Evolutionary conservation across 257 asterid species (phyloP).

Genomic region (Haberlea rhodopensis): DNA sequence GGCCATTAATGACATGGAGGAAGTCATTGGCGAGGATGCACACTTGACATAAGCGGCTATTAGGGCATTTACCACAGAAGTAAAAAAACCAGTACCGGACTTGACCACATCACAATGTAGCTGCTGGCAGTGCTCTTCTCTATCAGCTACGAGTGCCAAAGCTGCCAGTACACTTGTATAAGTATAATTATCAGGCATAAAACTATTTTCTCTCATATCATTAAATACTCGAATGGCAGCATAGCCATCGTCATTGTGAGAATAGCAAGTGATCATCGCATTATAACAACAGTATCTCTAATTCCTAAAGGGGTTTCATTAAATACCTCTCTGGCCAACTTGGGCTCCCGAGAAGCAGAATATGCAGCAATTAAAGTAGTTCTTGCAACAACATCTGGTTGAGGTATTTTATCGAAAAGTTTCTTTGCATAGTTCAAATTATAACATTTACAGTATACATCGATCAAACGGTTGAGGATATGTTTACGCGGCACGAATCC

Average conservation of each 20-base stretch:
- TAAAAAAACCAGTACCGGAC: constrained; percentile 44
- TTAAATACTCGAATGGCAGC: no score
- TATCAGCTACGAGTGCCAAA: constrained; percentile 53
- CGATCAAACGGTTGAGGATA: constrained; percentile 57
- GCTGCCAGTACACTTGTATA: constrained; percentile 58
- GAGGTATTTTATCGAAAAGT: constrained; percentile 63
- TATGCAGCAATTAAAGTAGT: constrained; percentile 63
- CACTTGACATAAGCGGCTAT: constrained; percentile 63
- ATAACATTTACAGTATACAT: constrained; percentile 46
- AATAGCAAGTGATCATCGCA: constrained; percentile 64
- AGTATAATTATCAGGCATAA: constrained; percentile 50
- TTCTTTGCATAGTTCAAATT: constrained; percentile 44
- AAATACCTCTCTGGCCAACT: constrained; percentile 43
- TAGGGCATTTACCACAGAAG: constrained; percentile 62
- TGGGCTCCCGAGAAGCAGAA: constrained; percentile 46
- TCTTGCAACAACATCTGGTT: constrained; percentile 62
- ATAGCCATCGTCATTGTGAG: constrained; percentile 57
- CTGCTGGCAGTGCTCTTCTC: constrained; percentile 48
- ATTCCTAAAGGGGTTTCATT: constrained; percentile 41
- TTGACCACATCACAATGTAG: constrained; percentile 49
- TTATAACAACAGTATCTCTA: constrained; percentile 55
- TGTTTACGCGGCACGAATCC: constrained; percentile 56
- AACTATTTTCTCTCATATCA: constrained; percentile 44
- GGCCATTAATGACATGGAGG: constrained; percentile 41
- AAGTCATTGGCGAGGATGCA: constrained; percentile 45